Evolutionary conservation across 192 early-diverging fungal genomes (phyloP).

Genomic region (Umbelopsis isabellina): DNA sequence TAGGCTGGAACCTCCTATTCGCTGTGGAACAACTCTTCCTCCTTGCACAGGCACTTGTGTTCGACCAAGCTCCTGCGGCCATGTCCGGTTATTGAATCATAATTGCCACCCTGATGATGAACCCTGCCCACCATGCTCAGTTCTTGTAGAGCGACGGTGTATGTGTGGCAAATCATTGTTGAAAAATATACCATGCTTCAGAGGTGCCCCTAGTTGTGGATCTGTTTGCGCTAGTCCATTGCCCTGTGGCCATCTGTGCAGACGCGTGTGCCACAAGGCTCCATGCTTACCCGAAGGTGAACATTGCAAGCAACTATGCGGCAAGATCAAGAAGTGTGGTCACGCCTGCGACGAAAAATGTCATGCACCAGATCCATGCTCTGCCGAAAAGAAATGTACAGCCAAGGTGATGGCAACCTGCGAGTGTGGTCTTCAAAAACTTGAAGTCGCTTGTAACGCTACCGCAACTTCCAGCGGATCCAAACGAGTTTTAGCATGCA

Average conservation of each 20-base stretch:
- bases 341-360: conserved; percentile 78
- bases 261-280: conserved; percentile 80
- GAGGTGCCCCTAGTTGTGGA: conserved; percentile 76
- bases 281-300: conserved; percentile 67
- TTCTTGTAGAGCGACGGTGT: conserved; percentile 73
- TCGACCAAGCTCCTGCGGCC: conserved; percentile 77
- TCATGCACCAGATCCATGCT: conserved; percentile 77
- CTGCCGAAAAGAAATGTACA: conserved; percentile 74
- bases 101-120: conserved; percentile 86
- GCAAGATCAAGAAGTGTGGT: conserved; percentile 80
- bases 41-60: conserved; percentile 75
- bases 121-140: conserved; percentile 90
- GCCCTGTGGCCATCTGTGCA: conserved; percentile 77
- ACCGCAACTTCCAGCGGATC: conserved; percentile 48
- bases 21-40: conserved; percentile 81
- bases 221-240: conserved; percentile 59
- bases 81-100: conserved; percentile 70
- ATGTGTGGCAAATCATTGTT: conserved; percentile 80
- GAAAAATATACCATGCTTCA: conserved; percentile 84
- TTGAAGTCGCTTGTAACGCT: conserved; percentile 70
- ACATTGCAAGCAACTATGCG: conserved; percentile 73
- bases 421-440: conserved; percentile 71
- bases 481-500: conserved; percentile 66
- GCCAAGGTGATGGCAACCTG: conserved; percentile 64
- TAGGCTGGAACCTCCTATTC: conserved; percentile 79